Evolutionary conservation across 768 basidiomycete species (phyloP).

Genomic region (Boletus rex-veris): DNA sequence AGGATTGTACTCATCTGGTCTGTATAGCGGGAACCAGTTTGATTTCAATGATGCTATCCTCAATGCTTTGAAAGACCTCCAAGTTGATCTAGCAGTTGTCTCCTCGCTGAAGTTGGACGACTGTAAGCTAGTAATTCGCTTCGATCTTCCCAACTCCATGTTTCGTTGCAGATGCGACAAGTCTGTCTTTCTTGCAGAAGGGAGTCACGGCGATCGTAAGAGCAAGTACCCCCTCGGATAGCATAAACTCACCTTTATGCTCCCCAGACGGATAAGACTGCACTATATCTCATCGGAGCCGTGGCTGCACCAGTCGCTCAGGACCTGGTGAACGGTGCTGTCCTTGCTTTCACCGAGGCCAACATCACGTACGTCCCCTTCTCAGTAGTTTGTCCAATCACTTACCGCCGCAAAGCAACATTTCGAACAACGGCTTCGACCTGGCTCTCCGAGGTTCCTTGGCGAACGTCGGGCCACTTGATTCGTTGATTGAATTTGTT

Average conservation of each 20-base stretch:
- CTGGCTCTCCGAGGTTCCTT: conserved; percentile 56
- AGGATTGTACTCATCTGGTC: conserved; percentile 3
- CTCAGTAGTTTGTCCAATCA: conserved; percentile 38
- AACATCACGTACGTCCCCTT: conserved; percentile 48
- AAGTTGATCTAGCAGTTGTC: conserved; percentile 55
- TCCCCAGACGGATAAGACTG: conserved; percentile 55
- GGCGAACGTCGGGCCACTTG: conserved; percentile 63
- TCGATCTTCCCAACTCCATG: neutral
- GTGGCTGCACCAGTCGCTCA: conserved; percentile 67
- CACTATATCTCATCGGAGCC: conserved; percentile 65
- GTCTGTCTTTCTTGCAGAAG: conserved; percentile 55
- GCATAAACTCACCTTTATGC: conserved; percentile 1
- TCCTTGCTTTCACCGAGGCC: conserved; percentile 52
- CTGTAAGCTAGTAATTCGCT: conserved; percentile 39
- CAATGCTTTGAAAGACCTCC: conserved; percentile 54
- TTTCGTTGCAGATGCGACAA: conserved; percentile 45
- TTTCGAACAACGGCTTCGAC: conserved; percentile 61
- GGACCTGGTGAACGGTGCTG: conserved; percentile 55
- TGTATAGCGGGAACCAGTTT: conserved; percentile 59
- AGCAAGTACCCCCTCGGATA: neutral
- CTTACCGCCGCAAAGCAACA: conserved; percentile 49
- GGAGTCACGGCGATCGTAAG: conserved; percentile 53
- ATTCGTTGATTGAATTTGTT: conserved; percentile 63
- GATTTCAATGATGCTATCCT: conserved; percentile 59
- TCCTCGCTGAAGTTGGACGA: conserved; percentile 60